Percentiles rank a stretch among this genome's conserved stretches.
phyloP scores from a whole-genome alignment of 495 filamentous ascomycete species.

The Penicillium maclennaniae region DNA sequence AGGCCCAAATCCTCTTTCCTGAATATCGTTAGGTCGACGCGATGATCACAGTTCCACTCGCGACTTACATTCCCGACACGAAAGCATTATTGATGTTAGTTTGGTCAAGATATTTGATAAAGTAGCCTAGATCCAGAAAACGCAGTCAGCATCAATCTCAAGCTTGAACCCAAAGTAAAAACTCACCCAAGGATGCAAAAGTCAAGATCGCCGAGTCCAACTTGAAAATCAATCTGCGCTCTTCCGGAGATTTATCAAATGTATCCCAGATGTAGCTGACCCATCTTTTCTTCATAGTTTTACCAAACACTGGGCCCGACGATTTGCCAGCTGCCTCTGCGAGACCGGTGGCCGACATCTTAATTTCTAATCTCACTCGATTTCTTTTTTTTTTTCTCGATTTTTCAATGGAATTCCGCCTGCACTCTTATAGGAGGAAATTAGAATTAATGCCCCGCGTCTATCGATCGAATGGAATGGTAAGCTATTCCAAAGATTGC shows the following conservation, averaged over 20 bases:
- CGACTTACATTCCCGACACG: conserved; percentile 39
- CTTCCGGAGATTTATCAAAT: conserved; percentile 57
- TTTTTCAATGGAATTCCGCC: no score
- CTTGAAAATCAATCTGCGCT: conserved; percentile 58
- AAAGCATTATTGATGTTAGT: conserved; percentile 57
- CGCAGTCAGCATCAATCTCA: background rate
- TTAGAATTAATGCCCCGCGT: no score
- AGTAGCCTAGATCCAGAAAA: conserved; percentile 38
- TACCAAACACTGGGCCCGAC: conserved; percentile 17
- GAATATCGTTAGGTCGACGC: background rate
- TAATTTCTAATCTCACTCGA: background rate
- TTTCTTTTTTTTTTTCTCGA: no score
- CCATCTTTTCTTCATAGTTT: conserved; percentile 33
- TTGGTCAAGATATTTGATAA: conserved; percentile 58
- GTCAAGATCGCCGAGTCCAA: conserved; percentile 53
- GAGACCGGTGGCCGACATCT: background rate
- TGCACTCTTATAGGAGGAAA: no score
- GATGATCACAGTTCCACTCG: background rate
- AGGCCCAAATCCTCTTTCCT: conserved; percentile 62
- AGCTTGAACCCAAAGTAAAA: background rate
- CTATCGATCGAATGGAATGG: no score
- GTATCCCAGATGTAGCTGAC: conserved; percentile 56
- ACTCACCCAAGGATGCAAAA: conserved; percentile 47
- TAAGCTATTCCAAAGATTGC: background rate
- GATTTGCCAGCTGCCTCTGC: conserved; percentile 15